Evolutionary conservation across 768 basidiomycete species (phyloP), one percentile per base, ranked within the genome.

Genomic region (Boletus edulis): DNA sequence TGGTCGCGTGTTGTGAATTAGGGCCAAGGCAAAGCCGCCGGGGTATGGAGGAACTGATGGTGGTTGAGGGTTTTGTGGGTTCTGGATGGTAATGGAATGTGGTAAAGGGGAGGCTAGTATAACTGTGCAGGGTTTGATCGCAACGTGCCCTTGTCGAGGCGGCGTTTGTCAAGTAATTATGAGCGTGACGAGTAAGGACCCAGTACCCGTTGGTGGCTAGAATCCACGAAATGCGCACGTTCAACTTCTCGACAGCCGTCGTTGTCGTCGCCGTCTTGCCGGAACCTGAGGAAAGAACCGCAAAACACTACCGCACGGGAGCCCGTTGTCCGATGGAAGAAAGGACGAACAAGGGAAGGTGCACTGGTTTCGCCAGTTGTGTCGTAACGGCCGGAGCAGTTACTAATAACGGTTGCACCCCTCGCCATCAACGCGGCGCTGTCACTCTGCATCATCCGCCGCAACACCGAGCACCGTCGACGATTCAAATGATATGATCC

Each of bases 91-190:
- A 67, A 69, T 71, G 79, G 76, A 77, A 78, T 73, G 80, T 82
- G 81, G 80, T 76, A 78, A 75, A 78, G 76, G 80, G 76, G 66
- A 81, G 82, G 82, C 79, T 73, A 76, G 67, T 69, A 67, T 59
- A 47, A 67, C 62, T 68, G 72, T 67, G 64, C 78, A 79, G 81
- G 74, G 74, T 84, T 84, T 86, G 84, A 86, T 87, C 76, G 76
- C 84, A 87, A 87, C 85, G 86, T 89, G 86, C 81, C 85, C 80
- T 75, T 75, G 72, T 77, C 70, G 73, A 74, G 74, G 74, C 78
- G 75, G 73, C 73, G 76, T 76, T 75, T 78, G 74, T 72, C 73
- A 76, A 67, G 76, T 73, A 69, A 69, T 67, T 71, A 72, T 67
- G 62, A 59, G 58, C 37, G 55, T 63, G 53, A 58, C 58, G 57